Percentiles rank a stretch among this genome's conserved stretches.
Evolutionary conservation across 1,139 yeast genomes (phyloP).

Genomic region (Keqinozyma sinolaborantium): DNA sequence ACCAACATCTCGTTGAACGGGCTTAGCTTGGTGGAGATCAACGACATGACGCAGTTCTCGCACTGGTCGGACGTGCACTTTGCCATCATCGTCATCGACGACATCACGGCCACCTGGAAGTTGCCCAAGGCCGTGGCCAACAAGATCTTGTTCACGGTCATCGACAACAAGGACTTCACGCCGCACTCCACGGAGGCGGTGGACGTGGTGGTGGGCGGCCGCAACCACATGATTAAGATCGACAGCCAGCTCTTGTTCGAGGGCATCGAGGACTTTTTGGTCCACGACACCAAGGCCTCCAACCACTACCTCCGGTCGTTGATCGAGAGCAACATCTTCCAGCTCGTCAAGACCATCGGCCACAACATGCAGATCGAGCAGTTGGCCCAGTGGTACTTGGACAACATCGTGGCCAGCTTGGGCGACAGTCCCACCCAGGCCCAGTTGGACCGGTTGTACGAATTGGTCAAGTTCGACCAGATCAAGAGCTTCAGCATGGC

Average conservation of each 20-base stretch:
- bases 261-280: slow-evolving; percentile 30
- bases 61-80: slow-evolving; percentile 22
- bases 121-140: slow-evolving; percentile 17
- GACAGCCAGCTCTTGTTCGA: slow-evolving; percentile 24
- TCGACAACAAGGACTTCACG: slow-evolving; percentile 40
- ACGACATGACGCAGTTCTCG: slow-evolving; percentile 11
- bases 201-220: slow-evolving; percentile 19
- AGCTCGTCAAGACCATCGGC: slow-evolving; percentile 28
- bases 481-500: slow-evolving; percentile 26
- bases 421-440: slow-evolving; percentile 8
- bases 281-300: slow-evolving; percentile 31
- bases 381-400: slow-evolving; percentile 22
- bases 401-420: slow-evolving; percentile 15
- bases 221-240: slow-evolving; percentile 30
- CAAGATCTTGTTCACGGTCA: slow-evolving; percentile 28
- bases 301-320: slow-evolving; percentile 25
- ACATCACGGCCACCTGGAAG: slow-evolving; percentile 15
- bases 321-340: slow-evolving; percentile 34
- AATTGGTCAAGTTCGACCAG: slow-evolving; percentile 15
- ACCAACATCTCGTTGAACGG: slow-evolving; percentile 19
- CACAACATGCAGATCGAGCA: slow-evolving; percentile 20
- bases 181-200: slow-evolving; percentile 34
- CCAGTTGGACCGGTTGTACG: slow-evolving; percentile 12
- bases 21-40: slow-evolving; percentile 26
- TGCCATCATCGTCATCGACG: slow-evolving; percentile 27